Evolutionary conservation across 2,329 filamentous ascomycete species (phyloP), one percentile per base, ranked within the genome.

Genomic region (Hymenoscyphus occultus): DNA sequence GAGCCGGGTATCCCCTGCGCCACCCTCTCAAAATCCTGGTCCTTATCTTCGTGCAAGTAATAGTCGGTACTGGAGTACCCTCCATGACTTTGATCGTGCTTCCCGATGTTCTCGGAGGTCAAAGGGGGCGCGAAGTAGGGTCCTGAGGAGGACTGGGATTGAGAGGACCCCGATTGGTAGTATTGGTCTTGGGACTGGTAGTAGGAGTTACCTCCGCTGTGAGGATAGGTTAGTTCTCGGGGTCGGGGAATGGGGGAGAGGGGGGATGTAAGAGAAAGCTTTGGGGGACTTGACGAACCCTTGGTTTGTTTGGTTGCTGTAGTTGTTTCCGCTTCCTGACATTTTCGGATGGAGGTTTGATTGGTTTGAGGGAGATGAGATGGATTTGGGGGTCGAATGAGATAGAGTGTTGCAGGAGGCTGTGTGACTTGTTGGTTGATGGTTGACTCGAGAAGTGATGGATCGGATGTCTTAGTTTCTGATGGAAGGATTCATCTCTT

Each of bases 401-500:
- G 31, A 22, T 10, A 5, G 35, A n/a, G 35, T 10, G 28, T 16
- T 58, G 56, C 56, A 58, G 35, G 56, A 58, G 35, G 56, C 56
- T 58, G 56, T 35, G 31, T 35, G 16, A 35, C 14, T 58, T 58
- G 31, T 1, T 35, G 28, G 19, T 58, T 58, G 31, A 4, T 35
- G 35, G n/a, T 58, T 16, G 35, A 58, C 14, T n/a, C 10, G 56
- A 58, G 48, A 54, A 12, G 19, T 54, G 48, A 54, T 28, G 22
- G 48, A 54, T 54, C 48, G 19, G 19, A 54, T 54, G n/a, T 54
- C 48, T 54, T 54, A 19, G 48, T 54, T 28, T 54, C 28, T 58
- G 31, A 35, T 32, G 31, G 56, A 58, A 58, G 31, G 56, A 58
- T 58, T 35, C 35, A 22, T 12, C 28, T 58, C 31, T 12, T 58